A percentile compares a stretch with the other conserved stretches of the same genome.
Evolutionary conservation across 1,139 yeast genomes (phyloP).

Genomic region (Hyphopichia fennica): DNA sequence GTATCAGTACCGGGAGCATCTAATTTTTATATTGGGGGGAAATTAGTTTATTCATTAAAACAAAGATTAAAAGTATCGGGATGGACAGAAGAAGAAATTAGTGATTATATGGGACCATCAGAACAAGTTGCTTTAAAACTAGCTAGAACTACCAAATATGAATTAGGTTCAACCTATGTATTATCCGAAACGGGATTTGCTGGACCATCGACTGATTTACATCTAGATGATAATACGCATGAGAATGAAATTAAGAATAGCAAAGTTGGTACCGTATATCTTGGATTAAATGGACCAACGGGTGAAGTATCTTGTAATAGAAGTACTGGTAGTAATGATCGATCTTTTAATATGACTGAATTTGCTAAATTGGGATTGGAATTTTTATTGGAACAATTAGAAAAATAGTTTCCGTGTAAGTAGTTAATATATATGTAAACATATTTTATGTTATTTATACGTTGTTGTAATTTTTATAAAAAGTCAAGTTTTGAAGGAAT

Average conservation of each 20-base stretch:
- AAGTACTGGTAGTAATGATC: constrained; percentile 46
- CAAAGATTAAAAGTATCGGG: constrained; percentile 76
- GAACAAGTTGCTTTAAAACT: constrained; percentile 72
- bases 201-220: constrained; percentile 62
- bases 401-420: not conserved
- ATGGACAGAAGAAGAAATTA: constrained; percentile 71
- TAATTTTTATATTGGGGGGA: constrained; percentile 78
- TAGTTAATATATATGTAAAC: too few species aligned
- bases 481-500: too few species aligned
- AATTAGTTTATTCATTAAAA: constrained; percentile 72
- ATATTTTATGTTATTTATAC: too few species aligned
- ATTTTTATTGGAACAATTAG: constrained; percentile 48
- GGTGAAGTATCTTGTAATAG: constrained; percentile 54
- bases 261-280: constrained; percentile 62
- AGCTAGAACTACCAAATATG: constrained; percentile 77
- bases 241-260: constrained; percentile 12
- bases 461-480: too few species aligned
- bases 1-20: constrained; percentile 88
- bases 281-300: constrained; percentile 70
- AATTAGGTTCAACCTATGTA: constrained; percentile 79
- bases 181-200: constrained; percentile 88
- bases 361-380: constrained; percentile 70
- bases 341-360: constrained; percentile 69
- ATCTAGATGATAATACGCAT: constrained; percentile 20
- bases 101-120: constrained; percentile 76